Conservation (phyloP, 768 basidiomycete genomes). For the Termitomyces sp. region DNA sequence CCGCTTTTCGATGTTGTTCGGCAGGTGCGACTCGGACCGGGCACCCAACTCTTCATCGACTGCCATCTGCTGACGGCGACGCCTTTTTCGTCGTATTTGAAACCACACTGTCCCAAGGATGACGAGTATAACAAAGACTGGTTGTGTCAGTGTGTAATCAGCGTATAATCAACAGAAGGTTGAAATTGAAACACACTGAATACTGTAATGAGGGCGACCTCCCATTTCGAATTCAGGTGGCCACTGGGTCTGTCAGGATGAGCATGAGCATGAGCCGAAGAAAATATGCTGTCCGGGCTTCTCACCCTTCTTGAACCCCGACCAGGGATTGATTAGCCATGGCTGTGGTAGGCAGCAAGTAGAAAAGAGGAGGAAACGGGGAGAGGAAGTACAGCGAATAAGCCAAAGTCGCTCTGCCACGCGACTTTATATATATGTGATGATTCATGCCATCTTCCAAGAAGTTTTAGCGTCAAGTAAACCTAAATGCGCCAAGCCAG, state of each 20-base stretch:
- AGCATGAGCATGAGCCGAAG: neutral
- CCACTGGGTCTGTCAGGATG: conserved; percentile 20
- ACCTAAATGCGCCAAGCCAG: conserved; percentile 9
- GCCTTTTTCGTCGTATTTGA: conserved; percentile 21
- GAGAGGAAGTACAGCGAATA: neutral
- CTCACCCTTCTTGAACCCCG: neutral
- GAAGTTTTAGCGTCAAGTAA: conserved; percentile 14
- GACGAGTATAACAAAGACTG: conserved; percentile 20
- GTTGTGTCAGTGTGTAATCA: neutral
- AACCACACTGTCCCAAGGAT: conserved; percentile 20
- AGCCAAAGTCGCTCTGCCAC: neutral
- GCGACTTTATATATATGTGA: conserved; percentile 12
- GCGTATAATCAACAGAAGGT: neutral
- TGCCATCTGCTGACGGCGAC: conserved; percentile 1
- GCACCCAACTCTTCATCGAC: conserved; percentile 4
- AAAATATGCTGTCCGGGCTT: neutral
- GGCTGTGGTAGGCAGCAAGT: neutral
- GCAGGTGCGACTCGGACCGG: neutral
- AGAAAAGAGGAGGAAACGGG: neutral
- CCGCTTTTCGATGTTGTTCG: conserved; percentile 4
- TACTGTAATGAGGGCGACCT: conserved; percentile 28
- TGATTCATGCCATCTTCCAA: conserved; percentile 13
- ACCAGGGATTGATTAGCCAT: neutral
- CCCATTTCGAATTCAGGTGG: conserved; percentile 31
- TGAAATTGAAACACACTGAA: conserved; percentile 22